Percentiles rank a stretch among this genome's conserved stretches.
Evolutionary conservation across 2,329 filamentous ascomycete genomes (phyloP).

Genomic region (Colletotrichum higginsianum): DNA sequence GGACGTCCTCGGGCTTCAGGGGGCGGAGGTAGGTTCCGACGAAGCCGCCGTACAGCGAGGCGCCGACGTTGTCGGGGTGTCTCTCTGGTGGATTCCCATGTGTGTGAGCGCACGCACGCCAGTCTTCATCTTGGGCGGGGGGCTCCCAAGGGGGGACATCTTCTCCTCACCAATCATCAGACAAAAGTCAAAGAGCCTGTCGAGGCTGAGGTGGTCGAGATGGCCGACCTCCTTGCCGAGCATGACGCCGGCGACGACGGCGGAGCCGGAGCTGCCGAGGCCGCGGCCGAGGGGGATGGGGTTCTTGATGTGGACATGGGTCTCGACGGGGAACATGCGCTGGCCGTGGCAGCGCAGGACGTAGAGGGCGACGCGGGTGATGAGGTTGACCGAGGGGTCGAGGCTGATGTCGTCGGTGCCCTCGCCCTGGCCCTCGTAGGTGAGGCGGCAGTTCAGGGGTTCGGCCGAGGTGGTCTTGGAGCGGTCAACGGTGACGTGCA

Average conservation of each 20-base stretch:
- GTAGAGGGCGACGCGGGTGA: slow-evolving; percentile 94
- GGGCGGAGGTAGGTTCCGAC: slow-evolving; percentile 97
- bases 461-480: slow-evolving; percentile 66
- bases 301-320: slow-evolving; percentile 95
- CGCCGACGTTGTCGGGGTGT: slow-evolving; percentile 95
- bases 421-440: slow-evolving; percentile 88
- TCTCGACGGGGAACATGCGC: slow-evolving; percentile 86
- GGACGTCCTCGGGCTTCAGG: slow-evolving; percentile 88
- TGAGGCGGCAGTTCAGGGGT: slow-evolving; percentile 88
- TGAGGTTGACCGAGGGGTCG: slow-evolving; percentile 88
- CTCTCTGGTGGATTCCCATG: slow-evolving; percentile 67
- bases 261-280: slow-evolving; percentile 94
- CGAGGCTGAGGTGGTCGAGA: slow-evolving; percentile 76
- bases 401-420: slow-evolving; percentile 82
- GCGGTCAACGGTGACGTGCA: slow-evolving; percentile 83
- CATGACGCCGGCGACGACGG: slow-evolving; percentile 95
- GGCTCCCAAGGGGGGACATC: too few relatives aligned
- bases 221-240: slow-evolving; percentile 91
- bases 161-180: slow-evolving; percentile 85
- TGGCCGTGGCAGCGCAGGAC: slow-evolving; percentile 93
- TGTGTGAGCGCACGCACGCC: slow-evolving; percentile 3
- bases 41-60: slow-evolving; percentile 95
- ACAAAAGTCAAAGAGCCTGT: slow-evolving; percentile 93
- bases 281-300: slow-evolving; percentile 94
- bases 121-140: too few relatives aligned